Conservation (phyloP, 176 grass and related monocot genomes). For the Lolium perenne region DNA sequence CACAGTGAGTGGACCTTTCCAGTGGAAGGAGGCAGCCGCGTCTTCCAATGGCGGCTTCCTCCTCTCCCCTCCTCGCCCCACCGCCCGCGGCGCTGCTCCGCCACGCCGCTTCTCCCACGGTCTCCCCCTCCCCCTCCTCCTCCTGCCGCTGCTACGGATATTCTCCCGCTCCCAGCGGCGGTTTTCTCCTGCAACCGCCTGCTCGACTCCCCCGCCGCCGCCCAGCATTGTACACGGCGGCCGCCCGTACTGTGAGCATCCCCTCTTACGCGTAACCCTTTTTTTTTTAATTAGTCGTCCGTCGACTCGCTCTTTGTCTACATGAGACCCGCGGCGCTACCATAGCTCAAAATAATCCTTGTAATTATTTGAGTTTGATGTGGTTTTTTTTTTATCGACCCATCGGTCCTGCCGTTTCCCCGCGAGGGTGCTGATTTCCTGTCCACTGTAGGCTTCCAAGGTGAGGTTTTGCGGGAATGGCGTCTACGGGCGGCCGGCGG, state of each 20-base stretch:
- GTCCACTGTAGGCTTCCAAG: constrained; percentile 7
- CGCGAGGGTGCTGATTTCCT: constrained; percentile 15
- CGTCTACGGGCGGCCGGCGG: constrained; percentile 13
- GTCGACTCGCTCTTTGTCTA: not conserved
- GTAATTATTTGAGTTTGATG: not conserved
- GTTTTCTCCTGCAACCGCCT: not conserved
- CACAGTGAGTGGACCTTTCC: not conserved
- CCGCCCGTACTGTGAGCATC: constrained; percentile 30
- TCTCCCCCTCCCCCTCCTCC: not conserved
- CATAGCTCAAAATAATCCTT: not conserved
- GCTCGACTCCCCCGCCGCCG: not conserved
- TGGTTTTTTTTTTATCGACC: not conserved
- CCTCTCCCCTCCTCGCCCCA: not conserved
- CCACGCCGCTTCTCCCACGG: not conserved
- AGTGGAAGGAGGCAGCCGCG: not conserved
- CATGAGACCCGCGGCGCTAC: not conserved
- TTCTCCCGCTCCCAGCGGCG: not conserved
- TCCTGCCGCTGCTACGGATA: not conserved
- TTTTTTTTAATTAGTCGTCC: not conserved
- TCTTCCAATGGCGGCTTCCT: constrained; percentile 42
- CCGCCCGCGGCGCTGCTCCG: not conserved
- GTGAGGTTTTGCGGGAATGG: constrained; percentile 36
- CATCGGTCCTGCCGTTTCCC: not conserved
- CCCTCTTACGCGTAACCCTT: not conserved
- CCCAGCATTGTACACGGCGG: not conserved